Conservation (phyloP, 1,139 yeast genomes). For the Trichomonascaceae sp. region DNA sequence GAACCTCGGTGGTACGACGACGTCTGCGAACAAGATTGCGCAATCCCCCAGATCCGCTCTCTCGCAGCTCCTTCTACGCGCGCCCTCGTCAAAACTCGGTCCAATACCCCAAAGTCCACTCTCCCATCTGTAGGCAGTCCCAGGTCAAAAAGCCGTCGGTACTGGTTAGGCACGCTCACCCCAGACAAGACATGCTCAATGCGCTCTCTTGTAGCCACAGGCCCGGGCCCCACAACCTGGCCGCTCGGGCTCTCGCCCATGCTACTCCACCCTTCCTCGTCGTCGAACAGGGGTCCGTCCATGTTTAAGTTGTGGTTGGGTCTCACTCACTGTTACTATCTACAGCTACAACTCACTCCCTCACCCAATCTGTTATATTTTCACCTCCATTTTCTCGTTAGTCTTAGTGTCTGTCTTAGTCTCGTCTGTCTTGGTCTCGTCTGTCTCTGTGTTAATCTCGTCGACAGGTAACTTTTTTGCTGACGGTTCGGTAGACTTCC, state of each 20-base stretch:
- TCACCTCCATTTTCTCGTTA: not conserved
- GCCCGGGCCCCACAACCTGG: slow-evolving; percentile 7
- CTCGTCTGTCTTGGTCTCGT: not conserved
- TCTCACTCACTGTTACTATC: not conserved
- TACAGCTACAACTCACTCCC: not conserved
- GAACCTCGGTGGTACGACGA: slow-evolving; percentile 8
- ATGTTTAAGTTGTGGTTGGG: too few relatives aligned
- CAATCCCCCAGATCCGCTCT: slow-evolving; percentile 2
- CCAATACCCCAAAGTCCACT: slow-evolving; percentile 6
- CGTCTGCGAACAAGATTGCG: slow-evolving; percentile 4
- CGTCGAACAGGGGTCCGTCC: too few relatives aligned
- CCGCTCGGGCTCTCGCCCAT: too few relatives aligned
- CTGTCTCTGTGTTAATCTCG: too few relatives aligned
- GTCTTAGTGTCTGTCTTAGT: not conserved
- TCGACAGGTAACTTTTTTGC: too few relatives aligned
- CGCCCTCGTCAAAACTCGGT: slow-evolving; percentile 5
- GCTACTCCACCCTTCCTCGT: too few relatives aligned
- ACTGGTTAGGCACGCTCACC: slow-evolving; percentile 8
- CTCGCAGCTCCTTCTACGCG: slow-evolving; percentile 4
- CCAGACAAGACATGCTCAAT: slow-evolving; percentile 7
- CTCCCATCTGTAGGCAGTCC: slow-evolving; percentile 8
- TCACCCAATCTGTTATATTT: not conserved
- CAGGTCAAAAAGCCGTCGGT: slow-evolving; percentile 7
- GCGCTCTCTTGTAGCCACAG: slow-evolving; percentile 5
- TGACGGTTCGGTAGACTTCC: too few relatives aligned